Evolutionary conservation across 352 stramenopile species (phyloP), one percentile per base, ranked within the genome.

Genomic region (Aphanomyces invadans): DNA sequence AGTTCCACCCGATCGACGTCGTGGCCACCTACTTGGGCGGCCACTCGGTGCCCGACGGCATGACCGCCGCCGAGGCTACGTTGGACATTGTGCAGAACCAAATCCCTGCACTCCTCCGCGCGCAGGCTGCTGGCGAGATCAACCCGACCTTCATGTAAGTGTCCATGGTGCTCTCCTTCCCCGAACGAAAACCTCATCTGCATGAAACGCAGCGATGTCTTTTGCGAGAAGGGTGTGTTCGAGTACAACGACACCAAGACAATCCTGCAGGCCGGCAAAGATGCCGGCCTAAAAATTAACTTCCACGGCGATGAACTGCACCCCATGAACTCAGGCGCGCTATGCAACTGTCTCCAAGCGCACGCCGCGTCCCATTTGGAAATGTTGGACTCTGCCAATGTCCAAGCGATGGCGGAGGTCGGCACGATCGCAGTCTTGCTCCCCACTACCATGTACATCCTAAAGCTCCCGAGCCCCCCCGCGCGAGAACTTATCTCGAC

Each of bases 161-260:
- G 11, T 65, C n/a, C n/a, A n/a, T n/a, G n/a, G n/a, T 19, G 52
- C 54, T 17, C 2, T 57, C 29, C 1, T 19, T 60, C 5, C 29
- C 5, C 28, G 19, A 23, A 32, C 17, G 15, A 7, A 26, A 5
- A 19, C 1, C n/a, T 44, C 3, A 39, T 65, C 7, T 42, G 29
- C 26, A 15, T 19, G 9, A 3, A 65, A 21, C 55, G 21, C 25
- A 82, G 72, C 46, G 79, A 94, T 53, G 81, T 89, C 29, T 94
- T 94, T 65, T 94, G 85, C 68, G 83, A 94, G 71, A 91, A 90
- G 69, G 81, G 81, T 0, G 83, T 94, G 3, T 94, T 92, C 46
- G 81, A 94, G 70, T 78, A 81, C 36, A 76, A 89, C 19, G 80
- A 92, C 49, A 87, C 75, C n/a, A 73, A 80, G 32, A 77, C 80